Percentiles rank a stretch among this genome's conserved stretches.
Evolutionary conservation across 2,329 filamentous ascomycete genomes (phyloP).

Genomic region (Aaosphaeria pasadenensis): DNA sequence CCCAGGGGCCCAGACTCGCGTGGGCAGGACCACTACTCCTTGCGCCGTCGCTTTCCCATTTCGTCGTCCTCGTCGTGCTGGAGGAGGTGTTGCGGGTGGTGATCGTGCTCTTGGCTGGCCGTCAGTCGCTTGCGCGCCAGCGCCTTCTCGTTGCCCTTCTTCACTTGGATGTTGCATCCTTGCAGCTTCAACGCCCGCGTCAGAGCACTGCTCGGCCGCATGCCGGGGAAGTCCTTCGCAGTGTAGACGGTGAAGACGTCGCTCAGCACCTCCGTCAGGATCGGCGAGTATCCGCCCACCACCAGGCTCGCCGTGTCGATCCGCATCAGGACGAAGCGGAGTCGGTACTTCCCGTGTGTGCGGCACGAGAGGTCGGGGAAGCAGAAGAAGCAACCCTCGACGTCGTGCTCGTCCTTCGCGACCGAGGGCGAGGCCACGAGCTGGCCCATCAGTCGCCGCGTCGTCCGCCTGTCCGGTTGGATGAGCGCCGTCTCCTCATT

Average conservation of each 20-base stretch:
- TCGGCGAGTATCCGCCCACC: constrained; percentile 50
- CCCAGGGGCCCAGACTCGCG: not conserved
- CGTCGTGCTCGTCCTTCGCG: constrained; percentile 68
- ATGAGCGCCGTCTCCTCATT: constrained; percentile 66
- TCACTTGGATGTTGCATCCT: constrained; percentile 80
- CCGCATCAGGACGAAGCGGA: constrained; percentile 71
- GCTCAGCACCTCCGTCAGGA: constrained; percentile 57
- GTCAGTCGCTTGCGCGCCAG: constrained; percentile 40
- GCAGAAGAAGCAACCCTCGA: constrained; percentile 80
- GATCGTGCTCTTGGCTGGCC: constrained; percentile 40
- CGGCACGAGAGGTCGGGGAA: constrained; percentile 80
- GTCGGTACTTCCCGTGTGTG: constrained; percentile 70
- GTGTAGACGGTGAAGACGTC: constrained; percentile 77
- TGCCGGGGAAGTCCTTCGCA: constrained; percentile 82
- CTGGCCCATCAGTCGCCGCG: constrained; percentile 75
- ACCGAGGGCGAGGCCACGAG: constrained; percentile 74
- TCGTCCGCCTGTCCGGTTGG: constrained; percentile 69
- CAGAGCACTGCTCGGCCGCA: constrained; percentile 72
- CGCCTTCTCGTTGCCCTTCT: constrained; percentile 74
- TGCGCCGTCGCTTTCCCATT: constrained; percentile 31
- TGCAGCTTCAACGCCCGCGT: constrained; percentile 74
- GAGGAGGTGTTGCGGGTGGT: constrained; percentile 10
- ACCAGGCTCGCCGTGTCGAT: constrained; percentile 61
- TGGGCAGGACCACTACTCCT: constrained; percentile 19
- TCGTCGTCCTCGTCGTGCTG: constrained; percentile 30